Evolutionary conservation across 345 rosid genomes (phyloP).

Genomic region (Noccaea bulbosa): DNA sequence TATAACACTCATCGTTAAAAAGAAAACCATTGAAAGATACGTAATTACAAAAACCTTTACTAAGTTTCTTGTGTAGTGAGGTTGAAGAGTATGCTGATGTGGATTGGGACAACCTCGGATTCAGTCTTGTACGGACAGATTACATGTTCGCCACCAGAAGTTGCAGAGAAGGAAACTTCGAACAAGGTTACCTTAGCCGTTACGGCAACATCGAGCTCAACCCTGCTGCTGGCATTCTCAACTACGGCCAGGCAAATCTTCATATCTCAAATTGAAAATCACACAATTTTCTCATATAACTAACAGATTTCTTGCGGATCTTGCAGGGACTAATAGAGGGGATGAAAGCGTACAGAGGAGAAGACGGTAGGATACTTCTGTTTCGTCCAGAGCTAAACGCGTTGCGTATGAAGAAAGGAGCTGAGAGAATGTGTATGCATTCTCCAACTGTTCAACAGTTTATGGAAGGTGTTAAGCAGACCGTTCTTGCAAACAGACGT

Average conservation of each 20-base stretch:
- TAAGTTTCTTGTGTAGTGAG: constrained; percentile 35
- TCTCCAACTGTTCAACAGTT: constrained; percentile 77
- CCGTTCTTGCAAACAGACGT: constrained; percentile 68
- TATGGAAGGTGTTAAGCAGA: constrained; percentile 70
- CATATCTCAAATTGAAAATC: neutral
- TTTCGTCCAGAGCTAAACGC: constrained; percentile 87
- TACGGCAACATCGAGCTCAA: constrained; percentile 66
- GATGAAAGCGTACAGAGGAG: constrained; percentile 74
- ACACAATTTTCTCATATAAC: neutral
- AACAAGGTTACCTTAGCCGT: constrained; percentile 54
- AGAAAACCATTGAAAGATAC: neutral
- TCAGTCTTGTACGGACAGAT: constrained; percentile 61
- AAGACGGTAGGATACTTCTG: constrained; percentile 64
- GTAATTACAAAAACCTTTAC: neutral
- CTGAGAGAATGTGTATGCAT: constrained; percentile 90
- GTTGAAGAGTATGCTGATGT: constrained; percentile 67
- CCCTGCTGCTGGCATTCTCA: constrained; percentile 84
- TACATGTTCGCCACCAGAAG: constrained; percentile 70
- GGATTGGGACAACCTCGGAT: constrained; percentile 88
- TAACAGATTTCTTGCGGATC: neutral
- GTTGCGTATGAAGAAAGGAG: constrained; percentile 64
- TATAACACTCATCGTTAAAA: neutral
- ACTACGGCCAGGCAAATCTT: constrained; percentile 86
- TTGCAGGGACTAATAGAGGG: constrained; percentile 83
- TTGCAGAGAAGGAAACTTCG: constrained; percentile 50